A percentile compares a stretch with the other conserved stretches of the same genome.
These are phyloP conservation scores for Magnolia kwangsiensis DNA, from an alignment of 164 flowering plant genomes.

Conservation along the genomic window DNA sequence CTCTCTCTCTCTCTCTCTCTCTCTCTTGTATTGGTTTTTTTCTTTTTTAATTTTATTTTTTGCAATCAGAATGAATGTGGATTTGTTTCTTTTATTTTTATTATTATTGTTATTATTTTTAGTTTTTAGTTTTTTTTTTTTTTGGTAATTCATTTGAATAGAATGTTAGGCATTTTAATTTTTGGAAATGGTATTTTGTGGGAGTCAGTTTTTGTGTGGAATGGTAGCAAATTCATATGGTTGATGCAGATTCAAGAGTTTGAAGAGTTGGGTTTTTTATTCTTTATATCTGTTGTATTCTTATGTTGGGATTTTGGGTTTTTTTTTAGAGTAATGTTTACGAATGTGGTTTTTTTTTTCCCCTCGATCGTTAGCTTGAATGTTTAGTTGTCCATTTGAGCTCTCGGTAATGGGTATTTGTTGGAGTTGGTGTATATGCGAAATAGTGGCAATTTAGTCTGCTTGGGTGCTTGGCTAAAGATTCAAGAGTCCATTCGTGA, in stretches of 20 bases:
- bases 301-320: too few relatives aligned
- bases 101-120: not conserved
- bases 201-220: not conserved
- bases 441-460: not conserved
- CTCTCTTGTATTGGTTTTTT: not conserved
- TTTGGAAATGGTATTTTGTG: constrained; percentile 5
- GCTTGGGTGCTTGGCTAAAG: not conserved
- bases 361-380: not conserved
- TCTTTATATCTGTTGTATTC: too few relatives aligned
- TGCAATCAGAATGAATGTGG: too few relatives aligned
- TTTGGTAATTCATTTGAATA: not conserved
- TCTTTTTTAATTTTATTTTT: not conserved
- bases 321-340: too few relatives aligned
- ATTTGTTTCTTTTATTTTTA: too few relatives aligned
- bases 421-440: not conserved
- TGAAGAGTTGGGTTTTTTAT: too few relatives aligned
- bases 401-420: not conserved
- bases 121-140: not conserved
- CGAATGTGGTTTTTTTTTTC: not conserved
- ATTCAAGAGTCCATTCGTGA: not conserved
- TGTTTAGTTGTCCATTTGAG: not conserved
- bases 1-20: too few relatives aligned
- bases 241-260: too few relatives aligned
- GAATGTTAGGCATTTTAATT: not conserved
- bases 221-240: too few relatives aligned